Base-by-base conservation (phyloP, 208 protist species). In the Wallacemonas sp. region DNA sequence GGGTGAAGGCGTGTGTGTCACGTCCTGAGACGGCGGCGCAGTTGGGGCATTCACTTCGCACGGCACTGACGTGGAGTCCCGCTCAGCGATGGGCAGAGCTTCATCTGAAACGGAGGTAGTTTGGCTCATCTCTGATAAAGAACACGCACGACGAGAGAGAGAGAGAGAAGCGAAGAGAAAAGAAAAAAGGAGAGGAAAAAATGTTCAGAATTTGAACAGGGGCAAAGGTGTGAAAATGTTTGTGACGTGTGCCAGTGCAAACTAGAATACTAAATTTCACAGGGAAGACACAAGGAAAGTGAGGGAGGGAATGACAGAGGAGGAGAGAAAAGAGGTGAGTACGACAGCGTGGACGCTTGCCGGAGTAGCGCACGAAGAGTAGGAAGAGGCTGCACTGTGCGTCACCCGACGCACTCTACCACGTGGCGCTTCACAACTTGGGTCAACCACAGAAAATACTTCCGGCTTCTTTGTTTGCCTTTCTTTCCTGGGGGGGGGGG, bases 171-270 rank as follows among this genome's bases (percentile, higher is more conserved):
- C 39, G 27, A 27, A 45, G 46, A 22, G 38, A 26, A 63, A 2
- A 62, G 38, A 28, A 55, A 55, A 54, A 62, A 55, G 33, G 6
- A 46, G 34, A 30, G 24, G 17, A 61, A 46, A 33, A 62, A 36
- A 46, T 54, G 45, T 14, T 34, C n/a, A 28, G 4, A 28, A 41
- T n/a, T n/a, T n/a, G n/a, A n/a, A n/a, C n/a, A n/a, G n/a, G n/a
- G n/a, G n/a, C 26, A 54, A 11, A 66, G n/a, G 36, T 41, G 17
- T 19, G 19, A 22, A 49, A 21, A 33, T 22, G n/a, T n/a, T n/a
- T n/a, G n/a, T n/a, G n/a, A n/a, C n/a, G n/a, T n/a, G n/a, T n/a
- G n/a, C n/a, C n/a, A n/a, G n/a, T n/a, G n/a, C n/a, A n/a, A n/a
- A n/a, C n/a, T n/a, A n/a, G n/a, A n/a, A n/a, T n/a, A n/a, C n/a